These are phyloP conservation scores for Musa itinerans DNA, from an alignment of 176 grass and related monocot genomes.

Conservation along the genomic window DNA sequence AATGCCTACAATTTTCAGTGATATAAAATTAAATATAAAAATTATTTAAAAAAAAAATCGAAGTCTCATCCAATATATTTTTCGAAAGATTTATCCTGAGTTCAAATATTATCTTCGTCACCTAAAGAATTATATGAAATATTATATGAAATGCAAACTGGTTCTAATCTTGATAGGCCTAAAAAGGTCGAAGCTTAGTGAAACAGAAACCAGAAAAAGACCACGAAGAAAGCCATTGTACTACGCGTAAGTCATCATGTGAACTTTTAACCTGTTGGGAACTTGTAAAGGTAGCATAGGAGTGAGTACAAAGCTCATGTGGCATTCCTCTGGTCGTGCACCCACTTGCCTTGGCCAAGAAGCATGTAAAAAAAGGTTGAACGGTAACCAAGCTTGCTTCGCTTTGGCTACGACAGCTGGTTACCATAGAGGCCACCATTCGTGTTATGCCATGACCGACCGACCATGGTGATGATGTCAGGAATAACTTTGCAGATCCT, in stretches of 20 bases:
- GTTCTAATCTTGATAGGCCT: no score
- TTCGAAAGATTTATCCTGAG: no score
- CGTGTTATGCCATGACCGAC: background rate
- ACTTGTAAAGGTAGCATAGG: background rate
- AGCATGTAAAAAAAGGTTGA: background rate
- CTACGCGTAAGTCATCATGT: background rate
- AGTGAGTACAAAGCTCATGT: background rate
- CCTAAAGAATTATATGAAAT: no score
- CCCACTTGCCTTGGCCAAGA: background rate
- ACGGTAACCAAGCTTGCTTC: background rate
- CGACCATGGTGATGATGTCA: background rate
- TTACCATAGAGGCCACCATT: background rate
- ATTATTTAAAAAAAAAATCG: no score
- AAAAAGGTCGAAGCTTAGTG: no score
- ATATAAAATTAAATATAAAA: no score
- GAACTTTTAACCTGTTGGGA: background rate
- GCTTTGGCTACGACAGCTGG: background rate
- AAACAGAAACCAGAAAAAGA: no score
- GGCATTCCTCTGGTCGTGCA: background rate
- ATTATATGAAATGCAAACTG: no score
- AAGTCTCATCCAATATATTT: no score
- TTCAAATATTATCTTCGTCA: no score
- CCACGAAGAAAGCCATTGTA: no score
- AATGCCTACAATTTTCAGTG: no score
- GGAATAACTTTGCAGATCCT: background rate